phyloP scores from a whole-genome alignment of 495 filamentous ascomycete species.

The Aspergillus olivimuriae region DNA sequence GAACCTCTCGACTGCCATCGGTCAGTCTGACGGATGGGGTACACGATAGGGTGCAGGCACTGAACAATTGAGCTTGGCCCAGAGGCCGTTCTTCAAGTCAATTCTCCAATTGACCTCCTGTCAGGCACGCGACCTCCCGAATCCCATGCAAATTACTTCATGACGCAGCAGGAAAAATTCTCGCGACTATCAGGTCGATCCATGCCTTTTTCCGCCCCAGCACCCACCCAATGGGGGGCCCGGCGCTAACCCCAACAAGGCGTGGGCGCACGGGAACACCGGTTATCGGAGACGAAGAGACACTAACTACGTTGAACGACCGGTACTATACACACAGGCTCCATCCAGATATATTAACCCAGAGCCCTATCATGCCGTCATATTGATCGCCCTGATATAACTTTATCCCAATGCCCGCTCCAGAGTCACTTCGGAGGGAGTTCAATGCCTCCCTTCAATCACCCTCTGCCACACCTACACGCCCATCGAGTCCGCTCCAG shows the following conservation, averaged over 20 bases:
- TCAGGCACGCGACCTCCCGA: no score
- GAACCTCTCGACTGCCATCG: no score
- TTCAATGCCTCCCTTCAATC: slow-evolving; percentile 1
- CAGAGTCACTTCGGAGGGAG: no score
- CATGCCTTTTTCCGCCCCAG: neutral
- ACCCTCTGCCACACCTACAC: slow-evolving; percentile 26
- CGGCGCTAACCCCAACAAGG: slow-evolving; percentile 7
- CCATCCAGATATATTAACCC: neutral
- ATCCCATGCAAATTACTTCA: no score
- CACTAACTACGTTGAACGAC: slow-evolving; percentile 5
- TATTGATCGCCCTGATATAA: neutral
- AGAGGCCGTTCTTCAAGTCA: no score
- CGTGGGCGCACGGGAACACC: slow-evolving; percentile 5
- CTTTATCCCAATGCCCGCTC: no score
- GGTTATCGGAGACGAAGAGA: slow-evolving; percentile 13
- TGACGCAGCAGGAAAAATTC: slow-evolving; percentile 1
- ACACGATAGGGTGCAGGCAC: no score
- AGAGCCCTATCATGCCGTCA: neutral
- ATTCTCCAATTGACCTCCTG: neutral
- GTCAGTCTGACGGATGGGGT: no score
- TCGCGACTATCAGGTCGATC: slow-evolving; percentile 2
- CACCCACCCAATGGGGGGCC: slow-evolving; percentile 1
- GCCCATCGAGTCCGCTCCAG: slow-evolving; percentile 33
- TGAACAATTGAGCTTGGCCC: no score
- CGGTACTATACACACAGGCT: neutral